A percentile compares a stretch with the other conserved stretches of the same genome.
Conservation (phyloP, 306 rosid genomes). For the Cicer arietinum region DNA sequence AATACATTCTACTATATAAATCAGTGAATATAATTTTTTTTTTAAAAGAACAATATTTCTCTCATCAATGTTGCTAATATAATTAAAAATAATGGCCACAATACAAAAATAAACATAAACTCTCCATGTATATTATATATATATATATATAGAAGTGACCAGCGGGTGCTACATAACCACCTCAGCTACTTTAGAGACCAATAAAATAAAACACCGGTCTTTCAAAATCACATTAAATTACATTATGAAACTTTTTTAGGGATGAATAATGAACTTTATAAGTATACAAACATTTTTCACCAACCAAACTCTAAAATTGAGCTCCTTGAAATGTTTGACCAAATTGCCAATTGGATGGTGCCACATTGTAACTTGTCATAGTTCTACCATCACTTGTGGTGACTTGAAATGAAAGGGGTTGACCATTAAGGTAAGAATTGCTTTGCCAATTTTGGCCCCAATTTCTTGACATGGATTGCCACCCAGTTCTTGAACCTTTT, state of each 20-base stretch:
- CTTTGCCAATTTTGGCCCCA: conserved; percentile 99
- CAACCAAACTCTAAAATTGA: conserved; percentile 55
- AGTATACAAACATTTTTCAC: conserved; percentile 32
- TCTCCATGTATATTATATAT: conserved; percentile 22
- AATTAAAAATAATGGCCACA: conserved; percentile 23
- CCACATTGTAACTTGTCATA: conserved; percentile 66
- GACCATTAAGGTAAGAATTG: conserved; percentile 82
- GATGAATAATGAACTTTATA: conserved; percentile 32
- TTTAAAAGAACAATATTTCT: background rate
- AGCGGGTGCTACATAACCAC: conserved; percentile 55
- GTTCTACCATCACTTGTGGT: conserved; percentile 85
- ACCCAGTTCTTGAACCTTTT: conserved; percentile 78
- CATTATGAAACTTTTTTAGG: background rate
- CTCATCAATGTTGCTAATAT: conserved; percentile 23
- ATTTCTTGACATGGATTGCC: conserved; percentile 91
- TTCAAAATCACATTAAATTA: conserved; percentile 31
- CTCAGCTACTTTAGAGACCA: conserved; percentile 55
- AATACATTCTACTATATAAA: too few species aligned
- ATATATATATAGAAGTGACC: conserved; percentile 41
- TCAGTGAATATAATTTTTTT: too few species aligned
- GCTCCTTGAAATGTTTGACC: conserved; percentile 82
- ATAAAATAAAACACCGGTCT: conserved; percentile 50
- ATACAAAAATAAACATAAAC: conserved; percentile 36
- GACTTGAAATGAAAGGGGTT: conserved; percentile 78
- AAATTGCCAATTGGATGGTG: conserved; percentile 75